Conservation (phyloP, 306 rosid genomes). For the Neltuma alba region DNA sequence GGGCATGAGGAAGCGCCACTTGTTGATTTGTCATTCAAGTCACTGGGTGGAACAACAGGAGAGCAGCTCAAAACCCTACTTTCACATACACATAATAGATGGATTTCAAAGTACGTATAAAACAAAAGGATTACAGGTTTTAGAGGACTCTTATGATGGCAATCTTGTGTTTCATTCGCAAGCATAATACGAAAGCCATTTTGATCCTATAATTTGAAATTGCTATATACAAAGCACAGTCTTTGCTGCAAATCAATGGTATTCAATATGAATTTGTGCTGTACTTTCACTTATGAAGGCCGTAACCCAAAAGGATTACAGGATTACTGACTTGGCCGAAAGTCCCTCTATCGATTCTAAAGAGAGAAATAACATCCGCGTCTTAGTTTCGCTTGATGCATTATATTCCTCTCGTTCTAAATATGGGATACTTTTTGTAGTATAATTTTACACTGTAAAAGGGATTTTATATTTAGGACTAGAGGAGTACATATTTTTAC, state of each 20-base stretch:
- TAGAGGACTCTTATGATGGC: constrained; percentile 10
- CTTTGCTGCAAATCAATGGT: constrained; percentile 19
- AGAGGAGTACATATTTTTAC: no score
- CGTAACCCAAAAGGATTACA: constrained; percentile 27
- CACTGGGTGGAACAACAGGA: neutral
- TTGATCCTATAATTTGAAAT: constrained; percentile 19
- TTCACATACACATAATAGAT: neutral
- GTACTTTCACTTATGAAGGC: constrained; percentile 20
- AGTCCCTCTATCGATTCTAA: no score
- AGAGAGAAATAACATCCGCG: no score
- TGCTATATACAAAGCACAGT: constrained; percentile 41
- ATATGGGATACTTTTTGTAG: no score
- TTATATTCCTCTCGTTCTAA: no score
- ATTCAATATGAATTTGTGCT: constrained; percentile 17
- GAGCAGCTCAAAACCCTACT: neutral
- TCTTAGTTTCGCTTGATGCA: no score
- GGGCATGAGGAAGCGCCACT: neutral
- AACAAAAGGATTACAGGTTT: neutral
- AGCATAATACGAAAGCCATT: constrained; percentile 14
- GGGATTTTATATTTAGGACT: no score
- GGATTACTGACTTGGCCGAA: no score
- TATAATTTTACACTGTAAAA: no score
- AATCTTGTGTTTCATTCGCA: constrained; percentile 35
- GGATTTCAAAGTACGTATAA: neutral
- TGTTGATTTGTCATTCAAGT: neutral